Evolutionary conservation across 2,329 filamentous ascomycete genomes (phyloP).

Genomic region (Trichoderma atroviride): DNA sequence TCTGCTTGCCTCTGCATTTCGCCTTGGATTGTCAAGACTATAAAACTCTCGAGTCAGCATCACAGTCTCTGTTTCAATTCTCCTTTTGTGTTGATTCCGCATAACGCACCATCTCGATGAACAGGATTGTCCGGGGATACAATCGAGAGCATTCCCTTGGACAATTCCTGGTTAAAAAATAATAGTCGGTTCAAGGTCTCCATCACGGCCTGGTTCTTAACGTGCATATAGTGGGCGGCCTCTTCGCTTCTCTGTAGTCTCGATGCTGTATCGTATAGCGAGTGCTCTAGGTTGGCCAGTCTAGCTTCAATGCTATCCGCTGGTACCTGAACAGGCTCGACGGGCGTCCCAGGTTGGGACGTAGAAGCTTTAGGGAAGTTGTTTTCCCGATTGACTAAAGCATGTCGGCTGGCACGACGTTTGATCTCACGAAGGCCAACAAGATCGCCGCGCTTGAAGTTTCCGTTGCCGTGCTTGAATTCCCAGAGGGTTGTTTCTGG

Average conservation of each 20-base stretch:
- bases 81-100: background rate
- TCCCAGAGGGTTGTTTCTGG: conserved; percentile 96
- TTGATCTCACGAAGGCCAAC: conserved; percentile 93
- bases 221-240: conserved; percentile 73
- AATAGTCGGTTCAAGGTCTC: conserved; percentile 73
- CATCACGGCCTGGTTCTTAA: conserved; percentile 79
- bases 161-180: conserved; percentile 83
- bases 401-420: conserved; percentile 87
- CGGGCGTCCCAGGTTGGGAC: conserved; percentile 82
- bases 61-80: background rate
- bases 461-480: conserved; percentile 97
- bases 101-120: conserved; percentile 75
- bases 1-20: conserved; percentile 66
- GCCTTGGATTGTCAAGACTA: conserved; percentile 59
- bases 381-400: conserved; percentile 91
- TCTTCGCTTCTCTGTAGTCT: conserved; percentile 84
- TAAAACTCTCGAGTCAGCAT: background rate
- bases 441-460: conserved; percentile 93
- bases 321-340: conserved; percentile 71
- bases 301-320: conserved; percentile 78
- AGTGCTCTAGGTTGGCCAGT: conserved; percentile 75
- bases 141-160: conserved; percentile 71
- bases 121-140: conserved; percentile 76
- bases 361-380: conserved; percentile 72
- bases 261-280: conserved; percentile 75